Evolutionary conservation across 2,329 filamentous ascomycete genomes (phyloP), one percentile per base, ranked within the genome.

Genomic region (Davidsoniella neocaledoniae): DNA sequence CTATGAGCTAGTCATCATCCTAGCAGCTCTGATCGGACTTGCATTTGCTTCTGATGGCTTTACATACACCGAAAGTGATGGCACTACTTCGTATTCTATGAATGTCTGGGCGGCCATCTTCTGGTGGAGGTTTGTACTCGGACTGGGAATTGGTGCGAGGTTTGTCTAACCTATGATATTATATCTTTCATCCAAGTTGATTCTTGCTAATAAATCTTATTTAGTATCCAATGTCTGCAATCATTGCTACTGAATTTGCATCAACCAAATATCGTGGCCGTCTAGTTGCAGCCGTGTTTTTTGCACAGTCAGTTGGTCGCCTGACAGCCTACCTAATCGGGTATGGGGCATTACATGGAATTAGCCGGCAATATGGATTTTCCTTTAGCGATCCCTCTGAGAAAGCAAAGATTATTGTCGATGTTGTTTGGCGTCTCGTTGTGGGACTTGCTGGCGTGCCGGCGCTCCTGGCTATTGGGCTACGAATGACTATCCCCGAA

Each of bases 271-370:
- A 55, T 7, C 50, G 60, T 21, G 57, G 56, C 6, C 54, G 53
- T 6, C 58, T 59, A 54, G 50, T 62, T 17, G 57, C 59, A 2
- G 54, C 57, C 16, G 56, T 62, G 14, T 61, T 60, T 41, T 48
- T 56, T 5, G 57, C 57, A 53, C 59, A 61, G 50, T 56, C 59
- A 1, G 45, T 66, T 37, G 70, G 69, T 45, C 67, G 65, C 46
- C 68, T 71, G 63, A 58, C 72, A 16, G 68, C 68, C 8, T 72
- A 69, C 56, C 71, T 68, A 65, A 66, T 72, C 56, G 71, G 72
- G 57, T 73, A 72, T 55, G 70, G 68, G 33, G 61, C 65, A 1
- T 63, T 70, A 17, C 57, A 45, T 9, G 43, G 45, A 14, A 52
- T 54, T 29, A 54, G 49, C 21, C 48, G 23, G 10, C 40, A 51